These are phyloP conservation scores for Rhizopogon vinicolor DNA, from an alignment of 768 basidiomycete genomes.

Conservation along the genomic window DNA sequence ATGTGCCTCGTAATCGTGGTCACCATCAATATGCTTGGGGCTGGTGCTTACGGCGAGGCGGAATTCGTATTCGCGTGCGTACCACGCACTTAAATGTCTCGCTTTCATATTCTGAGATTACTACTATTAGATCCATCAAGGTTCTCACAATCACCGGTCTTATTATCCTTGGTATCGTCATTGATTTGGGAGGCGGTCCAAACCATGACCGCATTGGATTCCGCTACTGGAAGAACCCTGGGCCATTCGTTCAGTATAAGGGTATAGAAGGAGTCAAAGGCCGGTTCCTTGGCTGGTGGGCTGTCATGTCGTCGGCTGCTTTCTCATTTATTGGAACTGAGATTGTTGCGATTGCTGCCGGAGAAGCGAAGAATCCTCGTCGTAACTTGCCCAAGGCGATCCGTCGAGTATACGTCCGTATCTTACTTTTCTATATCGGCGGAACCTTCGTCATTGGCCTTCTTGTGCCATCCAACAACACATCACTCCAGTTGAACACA, in stretches of 20 bases:
- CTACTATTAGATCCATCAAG: conserved; percentile 61
- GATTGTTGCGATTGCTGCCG: conserved; percentile 90
- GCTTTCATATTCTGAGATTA: not conserved
- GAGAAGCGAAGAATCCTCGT: conserved; percentile 88
- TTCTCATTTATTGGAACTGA: conserved; percentile 95
- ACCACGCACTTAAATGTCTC: not conserved
- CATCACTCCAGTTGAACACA: conserved; percentile 41
- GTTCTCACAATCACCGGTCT: conserved; percentile 79
- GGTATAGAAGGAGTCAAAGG: conserved; percentile 66
- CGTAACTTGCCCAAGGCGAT: conserved; percentile 55
- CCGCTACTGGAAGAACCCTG: conserved; percentile 82
- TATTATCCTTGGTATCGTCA: conserved; percentile 63
- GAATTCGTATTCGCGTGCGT: conserved; percentile 80
- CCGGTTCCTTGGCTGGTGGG: conserved; percentile 69
- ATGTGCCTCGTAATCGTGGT: conserved; percentile 75
- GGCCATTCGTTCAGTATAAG: conserved; percentile 75
- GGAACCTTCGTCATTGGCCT: conserved; percentile 77
- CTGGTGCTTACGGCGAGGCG: conserved; percentile 77
- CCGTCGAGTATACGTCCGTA: conserved; percentile 66
- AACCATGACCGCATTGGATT: conserved; percentile 60
- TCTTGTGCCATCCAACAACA: conserved; percentile 71
- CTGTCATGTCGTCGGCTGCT: conserved; percentile 80
- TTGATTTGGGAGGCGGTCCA: conserved; percentile 89
- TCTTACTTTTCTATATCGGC: conserved; percentile 74
- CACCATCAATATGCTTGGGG: conserved; percentile 70